Percentiles rank a stretch among this genome's conserved stretches.
Conservation (phyloP, 352 stramenopile species). For the Paralagenidium karlingii region DNA sequence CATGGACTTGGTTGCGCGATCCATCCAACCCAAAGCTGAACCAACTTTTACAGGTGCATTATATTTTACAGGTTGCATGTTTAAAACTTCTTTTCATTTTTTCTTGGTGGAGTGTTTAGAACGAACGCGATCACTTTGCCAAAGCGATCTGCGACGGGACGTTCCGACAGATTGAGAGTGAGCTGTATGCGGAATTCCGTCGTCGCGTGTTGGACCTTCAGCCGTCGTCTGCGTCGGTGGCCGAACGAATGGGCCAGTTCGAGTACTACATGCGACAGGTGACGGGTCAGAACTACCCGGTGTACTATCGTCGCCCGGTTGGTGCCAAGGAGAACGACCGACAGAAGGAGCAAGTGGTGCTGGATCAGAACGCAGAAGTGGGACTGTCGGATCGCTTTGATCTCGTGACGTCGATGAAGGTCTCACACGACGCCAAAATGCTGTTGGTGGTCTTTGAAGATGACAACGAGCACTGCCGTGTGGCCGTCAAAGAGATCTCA, state of each 20-base stretch:
- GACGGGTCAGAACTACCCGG: slow-evolving; percentile 53
- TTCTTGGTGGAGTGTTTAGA: too few species aligned
- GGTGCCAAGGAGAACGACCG: slow-evolving; percentile 1
- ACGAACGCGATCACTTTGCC: too few species aligned
- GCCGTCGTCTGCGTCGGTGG: slow-evolving; percentile 27
- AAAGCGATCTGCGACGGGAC: too few species aligned
- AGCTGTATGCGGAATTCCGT: slow-evolving; percentile 53
- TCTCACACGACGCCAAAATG: slow-evolving; percentile 42
- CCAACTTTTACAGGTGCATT: slow-evolving; percentile 48
- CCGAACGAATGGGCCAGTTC: slow-evolving; percentile 57
- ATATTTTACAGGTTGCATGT: too few species aligned
- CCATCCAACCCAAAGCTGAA: slow-evolving; percentile 25
- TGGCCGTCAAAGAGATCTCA: slow-evolving; percentile 25
- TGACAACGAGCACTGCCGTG: slow-evolving; percentile 43
- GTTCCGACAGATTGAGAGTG: slow-evolving; percentile 43
- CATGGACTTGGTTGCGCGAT: slow-evolving; percentile 39
- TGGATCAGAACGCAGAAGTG: slow-evolving; percentile 61
- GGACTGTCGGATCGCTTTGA: slow-evolving; percentile 35
- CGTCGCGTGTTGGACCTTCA: slow-evolving; percentile 47
- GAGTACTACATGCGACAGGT: slow-evolving; percentile 64
- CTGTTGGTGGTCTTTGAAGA: slow-evolving; percentile 63
- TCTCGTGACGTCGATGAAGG: slow-evolving; percentile 63
- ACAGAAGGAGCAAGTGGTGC: slow-evolving; percentile 41
- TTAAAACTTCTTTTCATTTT: too few species aligned
- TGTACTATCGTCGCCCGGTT: slow-evolving; percentile 38